These are phyloP conservation scores for Fusarium tuaranense DNA, from an alignment of 2,329 filamentous ascomycete genomes.

Conservation along the genomic window DNA sequence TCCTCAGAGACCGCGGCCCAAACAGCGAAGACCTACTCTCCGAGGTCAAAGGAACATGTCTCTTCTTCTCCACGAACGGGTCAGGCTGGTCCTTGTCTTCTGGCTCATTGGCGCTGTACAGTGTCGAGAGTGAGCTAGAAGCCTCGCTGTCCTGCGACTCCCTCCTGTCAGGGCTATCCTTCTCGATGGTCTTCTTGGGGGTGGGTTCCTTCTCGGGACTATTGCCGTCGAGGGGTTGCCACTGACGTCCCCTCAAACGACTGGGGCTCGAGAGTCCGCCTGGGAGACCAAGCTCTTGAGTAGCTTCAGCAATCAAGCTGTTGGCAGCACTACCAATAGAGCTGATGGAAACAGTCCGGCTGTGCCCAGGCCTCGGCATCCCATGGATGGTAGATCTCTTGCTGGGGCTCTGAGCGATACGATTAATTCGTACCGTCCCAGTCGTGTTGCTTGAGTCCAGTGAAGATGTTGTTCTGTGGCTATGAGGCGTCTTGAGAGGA, in stretches of 20 bases:
- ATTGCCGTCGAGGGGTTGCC: constrained; percentile 33
- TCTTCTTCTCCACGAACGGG: constrained; percentile 47
- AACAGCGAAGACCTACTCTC: constrained; percentile 31
- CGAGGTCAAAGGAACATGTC: not conserved
- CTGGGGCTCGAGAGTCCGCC: constrained; percentile 59
- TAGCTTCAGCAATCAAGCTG: constrained; percentile 54
- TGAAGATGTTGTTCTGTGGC: constrained; percentile 37
- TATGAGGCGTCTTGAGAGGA: constrained; percentile 46
- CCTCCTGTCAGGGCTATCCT: constrained; percentile 39
- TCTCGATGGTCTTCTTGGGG: constrained; percentile 8
- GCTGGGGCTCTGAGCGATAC: constrained; percentile 43
- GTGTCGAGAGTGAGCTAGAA: constrained; percentile 67
- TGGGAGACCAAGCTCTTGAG: constrained; percentile 50
- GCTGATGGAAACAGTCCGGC: constrained; percentile 45
- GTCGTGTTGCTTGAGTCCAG: constrained; percentile 39
- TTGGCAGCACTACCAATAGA: constrained; percentile 53
- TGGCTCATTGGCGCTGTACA: constrained; percentile 66
- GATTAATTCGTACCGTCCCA: constrained; percentile 35
- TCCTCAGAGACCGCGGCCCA: constrained; percentile 30
- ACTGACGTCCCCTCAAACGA: constrained; percentile 47
- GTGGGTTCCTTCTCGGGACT: constrained; percentile 3
- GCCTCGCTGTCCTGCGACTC: constrained; percentile 56
- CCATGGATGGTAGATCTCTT: constrained; percentile 41
- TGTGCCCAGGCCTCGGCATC: constrained; percentile 34
- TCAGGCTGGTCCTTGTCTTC: constrained; percentile 51